Percentiles rank a stretch among this genome's conserved stretches.
phyloP scores from a whole-genome alignment of 2,329 filamentous ascomycete species.

The Chaetomium olivaceum region DNA sequence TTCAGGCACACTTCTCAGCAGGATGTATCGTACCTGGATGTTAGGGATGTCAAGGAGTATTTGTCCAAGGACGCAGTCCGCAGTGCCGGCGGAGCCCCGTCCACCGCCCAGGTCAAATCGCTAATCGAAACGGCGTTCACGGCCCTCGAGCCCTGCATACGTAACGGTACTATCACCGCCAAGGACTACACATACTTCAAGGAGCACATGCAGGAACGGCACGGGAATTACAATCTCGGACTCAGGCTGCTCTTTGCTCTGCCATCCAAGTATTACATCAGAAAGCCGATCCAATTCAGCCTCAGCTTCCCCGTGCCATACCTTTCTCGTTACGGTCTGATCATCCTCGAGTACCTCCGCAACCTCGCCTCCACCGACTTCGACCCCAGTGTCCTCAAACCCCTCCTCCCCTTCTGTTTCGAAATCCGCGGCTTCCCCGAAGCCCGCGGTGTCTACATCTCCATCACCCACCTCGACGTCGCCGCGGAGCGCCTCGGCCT shows the following conservation, averaged over 20 bases:
- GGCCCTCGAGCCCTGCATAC: background rate
- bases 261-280: background rate
- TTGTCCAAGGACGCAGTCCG: constrained; percentile 6
- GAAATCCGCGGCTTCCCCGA: constrained; percentile 1
- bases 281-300: background rate
- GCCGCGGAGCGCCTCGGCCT: background rate
- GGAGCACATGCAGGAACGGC: background rate
- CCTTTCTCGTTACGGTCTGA: background rate
- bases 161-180: background rate
- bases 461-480: background rate
- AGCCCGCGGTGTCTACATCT: constrained; percentile 2
- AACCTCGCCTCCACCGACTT: background rate
- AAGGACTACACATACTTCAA: constrained; percentile 3
- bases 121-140: background rate
- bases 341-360: background rate
- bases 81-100: background rate
- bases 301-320: background rate
- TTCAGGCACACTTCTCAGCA: constrained; percentile 1
- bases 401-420: background rate
- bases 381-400: background rate
- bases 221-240: background rate
- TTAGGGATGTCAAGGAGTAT: constrained; percentile 1
- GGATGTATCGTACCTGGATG: constrained; percentile 1
- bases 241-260: background rate
- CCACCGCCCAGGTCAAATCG: background rate